Conservation (phyloP, 345 rosid species). For the Populus tremula region DNA sequence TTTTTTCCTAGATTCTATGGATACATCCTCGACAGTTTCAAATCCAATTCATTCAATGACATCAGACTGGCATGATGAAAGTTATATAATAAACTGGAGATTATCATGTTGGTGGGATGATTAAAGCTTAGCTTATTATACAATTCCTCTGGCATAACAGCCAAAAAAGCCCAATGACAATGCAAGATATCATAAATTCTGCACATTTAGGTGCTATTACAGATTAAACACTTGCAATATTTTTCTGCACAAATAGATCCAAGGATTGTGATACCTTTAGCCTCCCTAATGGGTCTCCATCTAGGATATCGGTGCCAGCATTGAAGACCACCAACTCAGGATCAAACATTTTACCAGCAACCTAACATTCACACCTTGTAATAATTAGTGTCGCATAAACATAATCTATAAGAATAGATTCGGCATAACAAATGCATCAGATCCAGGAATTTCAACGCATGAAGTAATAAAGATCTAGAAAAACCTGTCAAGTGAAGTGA, state of each 20-base stretch:
- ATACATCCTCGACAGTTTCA: not conserved
- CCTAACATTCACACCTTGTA: slow-evolving; percentile 41
- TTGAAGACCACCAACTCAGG: slow-evolving; percentile 83
- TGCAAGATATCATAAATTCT: not conserved
- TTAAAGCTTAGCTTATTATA: too few relatives aligned
- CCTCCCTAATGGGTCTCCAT: slow-evolving; percentile 90
- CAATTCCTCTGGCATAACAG: too few relatives aligned
- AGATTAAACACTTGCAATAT: not conserved
- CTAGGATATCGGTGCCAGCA: slow-evolving; percentile 95
- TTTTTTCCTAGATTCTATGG: not conserved
- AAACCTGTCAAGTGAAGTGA: not conserved
- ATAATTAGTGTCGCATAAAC: not conserved
- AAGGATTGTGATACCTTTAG: slow-evolving; percentile 50
- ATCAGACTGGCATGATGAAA: not conserved
- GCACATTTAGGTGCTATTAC: slow-evolving; percentile 1
- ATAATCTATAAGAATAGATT: not conserved
- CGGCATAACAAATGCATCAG: not conserved
- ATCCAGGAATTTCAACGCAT: too few relatives aligned
- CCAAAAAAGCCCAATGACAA: too few relatives aligned
- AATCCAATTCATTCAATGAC: not conserved
- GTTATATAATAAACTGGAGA: not conserved
- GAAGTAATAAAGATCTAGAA: too few relatives aligned
- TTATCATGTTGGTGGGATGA: too few relatives aligned
- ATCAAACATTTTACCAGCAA: slow-evolving; percentile 57
- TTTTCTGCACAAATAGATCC: not conserved